Conservation (phyloP, 495 filamentous ascomycete species). For the Aspergillus sparsus region DNA sequence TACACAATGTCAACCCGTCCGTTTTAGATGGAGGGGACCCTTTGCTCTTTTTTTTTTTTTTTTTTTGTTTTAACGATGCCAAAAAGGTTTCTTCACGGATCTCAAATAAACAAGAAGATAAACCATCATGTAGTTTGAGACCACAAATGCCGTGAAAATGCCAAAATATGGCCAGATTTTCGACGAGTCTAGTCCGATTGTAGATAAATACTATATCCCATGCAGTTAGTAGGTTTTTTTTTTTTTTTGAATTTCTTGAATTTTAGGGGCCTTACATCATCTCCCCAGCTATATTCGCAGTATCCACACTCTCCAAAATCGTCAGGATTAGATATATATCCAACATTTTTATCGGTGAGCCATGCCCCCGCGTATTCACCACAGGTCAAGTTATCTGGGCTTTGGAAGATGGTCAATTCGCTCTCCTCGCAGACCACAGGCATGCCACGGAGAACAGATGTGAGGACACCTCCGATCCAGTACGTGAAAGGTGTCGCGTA, state of each 20-base stretch:
- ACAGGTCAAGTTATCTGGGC: conserved; percentile 63
- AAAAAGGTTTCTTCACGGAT: conserved; percentile 39
- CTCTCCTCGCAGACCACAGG: conserved; percentile 56
- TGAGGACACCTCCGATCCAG: conserved; percentile 75
- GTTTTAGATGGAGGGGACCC: background rate
- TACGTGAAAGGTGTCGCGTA: conserved; percentile 82
- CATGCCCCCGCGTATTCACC: conserved; percentile 69
- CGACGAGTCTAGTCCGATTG: conserved; percentile 59
- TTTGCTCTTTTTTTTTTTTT: conserved; percentile 4
- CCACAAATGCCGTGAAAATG: conserved; percentile 68
- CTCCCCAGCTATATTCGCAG: conserved; percentile 59
- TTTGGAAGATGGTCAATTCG: conserved; percentile 65
- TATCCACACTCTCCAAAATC: conserved; percentile 51
- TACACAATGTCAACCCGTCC: too few species aligned
- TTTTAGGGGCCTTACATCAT: conserved; percentile 49
- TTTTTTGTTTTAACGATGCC: conserved; percentile 13
- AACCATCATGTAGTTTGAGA: conserved; percentile 70
- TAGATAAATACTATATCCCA: conserved; percentile 55
- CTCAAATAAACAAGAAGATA: conserved; percentile 52
- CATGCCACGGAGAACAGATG: conserved; percentile 66
- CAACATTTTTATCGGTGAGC: conserved; percentile 61
- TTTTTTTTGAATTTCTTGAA: background rate
- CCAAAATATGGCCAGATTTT: conserved; percentile 73
- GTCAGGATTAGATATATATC: conserved; percentile 59
- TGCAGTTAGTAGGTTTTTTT: conserved; percentile 23